Conservation (phyloP, 2,329 filamentous ascomycete genomes). For the Xylariaceae sp. region DNA sequence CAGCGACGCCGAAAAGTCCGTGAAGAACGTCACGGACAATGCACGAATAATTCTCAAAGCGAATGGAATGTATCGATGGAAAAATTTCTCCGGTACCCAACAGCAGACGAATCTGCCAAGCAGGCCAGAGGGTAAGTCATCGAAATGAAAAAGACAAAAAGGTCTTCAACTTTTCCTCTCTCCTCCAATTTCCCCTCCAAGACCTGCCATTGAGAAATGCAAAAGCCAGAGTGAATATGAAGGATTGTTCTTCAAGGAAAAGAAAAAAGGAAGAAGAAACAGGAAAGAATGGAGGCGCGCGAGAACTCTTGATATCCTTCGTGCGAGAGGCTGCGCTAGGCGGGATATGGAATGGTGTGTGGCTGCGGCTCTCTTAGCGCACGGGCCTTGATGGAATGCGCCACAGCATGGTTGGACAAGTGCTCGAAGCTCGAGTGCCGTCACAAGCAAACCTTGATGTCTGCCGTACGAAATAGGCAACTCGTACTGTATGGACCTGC, state of each 20-base stretch:
- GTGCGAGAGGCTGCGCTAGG: background rate
- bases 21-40: background rate
- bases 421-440: too few relatives aligned
- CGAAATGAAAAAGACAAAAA: slow-evolving; percentile 35
- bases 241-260: slow-evolving; percentile 38
- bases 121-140: slow-evolving; percentile 55
- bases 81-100: slow-evolving; percentile 36
- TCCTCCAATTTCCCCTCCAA: slow-evolving; percentile 67
- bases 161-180: slow-evolving; percentile 43
- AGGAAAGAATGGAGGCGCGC: background rate
- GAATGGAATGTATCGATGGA: slow-evolving; percentile 33
- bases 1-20: too few relatives aligned
- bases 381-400: background rate
- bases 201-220: slow-evolving; percentile 48
- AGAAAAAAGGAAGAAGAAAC: slow-evolving; percentile 12
- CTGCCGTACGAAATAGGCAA: background rate
- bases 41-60: background rate
- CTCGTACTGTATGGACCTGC: background rate
- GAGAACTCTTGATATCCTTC: background rate
- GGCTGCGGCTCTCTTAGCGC: background rate
- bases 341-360: background rate
- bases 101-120: slow-evolving; percentile 23
- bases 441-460: background rate
- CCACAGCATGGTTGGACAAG: background rate
- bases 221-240: slow-evolving; percentile 65